Conservation (phyloP, 2,329 filamentous ascomycete species). For the Pseudogymnoascus sp. region DNA sequence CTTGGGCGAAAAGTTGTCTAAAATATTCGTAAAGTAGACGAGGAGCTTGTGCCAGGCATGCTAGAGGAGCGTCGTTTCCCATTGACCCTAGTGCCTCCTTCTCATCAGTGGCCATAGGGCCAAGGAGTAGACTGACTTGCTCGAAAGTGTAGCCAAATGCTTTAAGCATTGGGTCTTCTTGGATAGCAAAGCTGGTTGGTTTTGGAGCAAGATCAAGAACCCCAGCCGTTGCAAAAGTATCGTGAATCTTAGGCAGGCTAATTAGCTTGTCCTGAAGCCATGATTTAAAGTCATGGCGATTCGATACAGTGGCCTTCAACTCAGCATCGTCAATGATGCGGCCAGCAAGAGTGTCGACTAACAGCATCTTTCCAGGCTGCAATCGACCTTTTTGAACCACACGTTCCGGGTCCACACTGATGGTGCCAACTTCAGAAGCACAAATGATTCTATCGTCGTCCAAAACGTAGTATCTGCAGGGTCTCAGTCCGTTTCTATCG, state of each 20-base stretch:
- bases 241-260: constrained; percentile 66
- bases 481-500: constrained; percentile 88
- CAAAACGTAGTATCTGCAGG: constrained; percentile 94
- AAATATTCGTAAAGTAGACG: constrained; percentile 93
- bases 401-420: constrained; percentile 79
- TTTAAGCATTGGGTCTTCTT: constrained; percentile 74
- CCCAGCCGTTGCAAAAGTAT: constrained; percentile 48
- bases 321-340: constrained; percentile 92
- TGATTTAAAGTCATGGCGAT: constrained; percentile 73
- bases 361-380: constrained; percentile 89
- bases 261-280: constrained; percentile 86
- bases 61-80: constrained; percentile 92
- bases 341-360: constrained; percentile 84
- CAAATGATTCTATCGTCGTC: constrained; percentile 96
- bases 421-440: constrained; percentile 91
- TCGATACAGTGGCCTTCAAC: constrained; percentile 81
- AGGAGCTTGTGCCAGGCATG: constrained; percentile 82
- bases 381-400: constrained; percentile 89
- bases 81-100: constrained; percentile 96
- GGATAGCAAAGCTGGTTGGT: constrained; percentile 61
- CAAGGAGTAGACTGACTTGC: constrained; percentile 84
- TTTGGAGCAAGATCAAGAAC: constrained; percentile 56
- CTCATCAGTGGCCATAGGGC: constrained; percentile 92
- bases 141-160: constrained; percentile 93
- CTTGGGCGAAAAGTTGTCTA: constrained; percentile 93